Evolutionary conservation across 2,329 filamentous ascomycete genomes (phyloP), one percentile per base, ranked within the genome.

Genomic region (Sporothrix euskadiensis): DNA sequence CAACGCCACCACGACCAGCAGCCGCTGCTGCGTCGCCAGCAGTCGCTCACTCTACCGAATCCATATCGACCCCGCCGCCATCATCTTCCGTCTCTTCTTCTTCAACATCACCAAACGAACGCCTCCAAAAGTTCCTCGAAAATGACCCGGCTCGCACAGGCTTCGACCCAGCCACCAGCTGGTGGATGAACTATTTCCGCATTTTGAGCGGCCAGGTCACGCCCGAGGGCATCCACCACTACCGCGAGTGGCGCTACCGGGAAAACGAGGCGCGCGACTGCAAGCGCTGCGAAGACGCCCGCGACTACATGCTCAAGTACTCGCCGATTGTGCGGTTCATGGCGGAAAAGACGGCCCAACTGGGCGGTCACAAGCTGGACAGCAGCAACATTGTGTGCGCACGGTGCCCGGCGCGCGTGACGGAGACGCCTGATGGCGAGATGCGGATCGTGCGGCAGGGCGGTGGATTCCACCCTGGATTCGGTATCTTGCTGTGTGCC

Each of bases 401-500:
- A 35, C 89, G 94, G 74, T 99, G 96, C 80, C 89, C 89, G 8
- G 85, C 87, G 16, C 83, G 85, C 44, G 81, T 89, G 47, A 66
- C 70, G 10, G 72, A 72, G 35, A 14, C 73, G 10, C 22, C 47
- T 32, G 41, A 12, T 0, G 66, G 57, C 30, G 47, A 68, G 7
- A 71, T 74, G 52, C 85, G 88, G 70, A 85, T 91, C 66, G 90
- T 92, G 80, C 84, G 88, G 70, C 85, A 88, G 65, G 88, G 88
- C 47, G 96, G 95, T 35, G 96, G 96, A 0, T 98, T 98, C 81
- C 91, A 91, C 80, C 90, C 94, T 0, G 87, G 92, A 69, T 92
- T 94, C 80, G 96, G 96, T 52, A 98, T 99, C 76, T 81, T 97
- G 79, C 86, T 99, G 30, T 99, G 96, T 83, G 94, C 96, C 70